Evolutionary conservation across 768 basidiomycete genomes (phyloP).

Genomic region (Mycena sanguinolenta): DNA sequence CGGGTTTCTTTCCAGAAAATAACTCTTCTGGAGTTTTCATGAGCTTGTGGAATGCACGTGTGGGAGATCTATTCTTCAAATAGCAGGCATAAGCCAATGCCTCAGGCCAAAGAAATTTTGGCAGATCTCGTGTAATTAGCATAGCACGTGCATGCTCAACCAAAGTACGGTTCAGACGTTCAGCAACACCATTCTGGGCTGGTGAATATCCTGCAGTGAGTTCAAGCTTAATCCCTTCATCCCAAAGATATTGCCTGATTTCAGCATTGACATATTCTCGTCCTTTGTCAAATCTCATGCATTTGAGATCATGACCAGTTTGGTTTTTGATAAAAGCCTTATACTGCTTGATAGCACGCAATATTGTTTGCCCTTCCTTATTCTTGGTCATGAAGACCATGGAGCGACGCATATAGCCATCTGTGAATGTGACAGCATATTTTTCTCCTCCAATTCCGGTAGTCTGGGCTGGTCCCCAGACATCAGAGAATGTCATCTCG

Average conservation of each 20-base stretch:
- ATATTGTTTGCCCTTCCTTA: background rate
- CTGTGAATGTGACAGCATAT: background rate
- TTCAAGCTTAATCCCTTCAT: constrained; percentile 39
- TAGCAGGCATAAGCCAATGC: constrained; percentile 35
- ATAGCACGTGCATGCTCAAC: constrained; percentile 39
- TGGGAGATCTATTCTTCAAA: constrained; percentile 34
- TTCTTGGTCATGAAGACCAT: background rate
- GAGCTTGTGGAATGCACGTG: background rate
- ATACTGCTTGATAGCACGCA: background rate
- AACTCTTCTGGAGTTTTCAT: constrained; percentile 48
- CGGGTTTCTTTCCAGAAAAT: constrained; percentile 43
- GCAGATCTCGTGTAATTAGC: constrained; percentile 31
- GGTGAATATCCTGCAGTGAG: constrained; percentile 43
- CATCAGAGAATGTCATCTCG: no score
- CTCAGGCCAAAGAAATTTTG: constrained; percentile 36
- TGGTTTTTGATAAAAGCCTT: constrained; percentile 15
- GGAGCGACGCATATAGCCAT: background rate
- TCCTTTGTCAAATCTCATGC: constrained; percentile 39
- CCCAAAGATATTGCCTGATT: background rate
- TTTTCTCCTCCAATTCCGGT: no score
- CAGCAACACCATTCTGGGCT: constrained; percentile 47
- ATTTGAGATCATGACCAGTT: background rate
- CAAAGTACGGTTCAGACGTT: constrained; percentile 43
- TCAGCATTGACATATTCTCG: constrained; percentile 23
- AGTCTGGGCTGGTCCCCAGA: no score